Base-by-base conservation (phyloP, 257 asterid genomes). In the Ligustrum vulgare region DNA sequence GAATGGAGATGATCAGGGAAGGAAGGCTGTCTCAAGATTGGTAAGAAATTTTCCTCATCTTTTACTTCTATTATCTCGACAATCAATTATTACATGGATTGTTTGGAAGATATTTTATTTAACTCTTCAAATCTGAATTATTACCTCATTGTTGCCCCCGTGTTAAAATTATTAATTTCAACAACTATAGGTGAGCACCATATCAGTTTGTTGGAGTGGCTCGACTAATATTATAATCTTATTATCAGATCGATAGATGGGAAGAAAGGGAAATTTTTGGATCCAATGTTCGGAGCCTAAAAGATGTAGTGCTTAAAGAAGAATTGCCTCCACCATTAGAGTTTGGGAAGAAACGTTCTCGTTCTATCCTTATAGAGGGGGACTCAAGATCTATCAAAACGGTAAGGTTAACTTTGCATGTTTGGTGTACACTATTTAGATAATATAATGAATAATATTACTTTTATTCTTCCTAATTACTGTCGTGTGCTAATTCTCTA, bases 231-330 rank as follows among this genome's bases (percentile, higher is more conserved):
- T 72, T 74, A 64, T 75, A 9, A 18, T 70, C 72, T 75, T 72
- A 70, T 62, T 64, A 71, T 31, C 78, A 94, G 99, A 90, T 94
- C 79, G 84, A 77, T 33, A 94, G 92, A 80, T 94, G 99, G 99
- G 98, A 92, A 85, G 93, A 91, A 83, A 85, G 99, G 81, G 84
- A 79, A 79, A 96, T 94, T 74, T 94, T 94, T 81, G 99, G 98
- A 73, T 91, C 97, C 72, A 91, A 72, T 72, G 72, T 89, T 37
- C 82, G 86, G 84, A 84, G 82, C 83, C 91, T 94, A 66, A 92
- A 84, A 84, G 95, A 89, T 75, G 75, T 85, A 39, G 88, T 94
- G 94, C 95, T 94, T 56, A 93, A 96, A 81, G 92, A 83, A 74
- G 94, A 91, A 81, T 67, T 79, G 37, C 96, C 99, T 73, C 90